Conservation (phyloP, 805 yeast genomes). For the Saccharomycopsis schoenii region DNA sequence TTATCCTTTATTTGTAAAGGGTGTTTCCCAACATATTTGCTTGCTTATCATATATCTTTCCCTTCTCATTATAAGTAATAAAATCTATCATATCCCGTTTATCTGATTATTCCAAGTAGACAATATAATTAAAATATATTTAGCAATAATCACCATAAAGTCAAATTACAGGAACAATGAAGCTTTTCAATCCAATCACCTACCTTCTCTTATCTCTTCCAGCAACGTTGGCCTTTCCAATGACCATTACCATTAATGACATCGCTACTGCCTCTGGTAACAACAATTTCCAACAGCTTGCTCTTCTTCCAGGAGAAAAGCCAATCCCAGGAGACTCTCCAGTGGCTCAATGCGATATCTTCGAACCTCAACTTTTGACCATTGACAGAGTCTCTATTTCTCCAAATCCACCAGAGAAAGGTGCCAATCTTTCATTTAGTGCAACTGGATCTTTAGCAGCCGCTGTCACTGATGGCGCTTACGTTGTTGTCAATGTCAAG, state of each 20-base stretch:
- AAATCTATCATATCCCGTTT: too few species aligned
- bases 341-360: slow-evolving; percentile 61
- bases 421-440: slow-evolving; percentile 67
- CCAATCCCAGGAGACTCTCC: slow-evolving; percentile 94
- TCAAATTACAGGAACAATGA: not conserved
- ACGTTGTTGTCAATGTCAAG: slow-evolving; percentile 87
- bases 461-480: slow-evolving; percentile 72
- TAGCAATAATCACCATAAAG: too few species aligned
- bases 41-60: not conserved
- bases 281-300: slow-evolving; percentile 8
- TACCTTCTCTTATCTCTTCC: not conserved
- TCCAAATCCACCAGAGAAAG: slow-evolving; percentile 88
- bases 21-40: not conserved
- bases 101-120: too few species aligned
- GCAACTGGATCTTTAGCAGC: slow-evolving; percentile 59
- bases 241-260: slow-evolving; percentile 10
- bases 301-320: slow-evolving; percentile 33
- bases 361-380: slow-evolving; percentile 50
- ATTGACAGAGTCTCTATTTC: slow-evolving; percentile 48
- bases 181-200: not conserved
- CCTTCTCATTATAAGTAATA: too few species aligned
- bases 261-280: not conserved
- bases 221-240: slow-evolving; percentile 10
- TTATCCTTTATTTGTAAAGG: not conserved
- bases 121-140: too few species aligned